phyloP scores from a whole-genome alignment of 805 yeast genomes.

The Candida ortonii region DNA sequence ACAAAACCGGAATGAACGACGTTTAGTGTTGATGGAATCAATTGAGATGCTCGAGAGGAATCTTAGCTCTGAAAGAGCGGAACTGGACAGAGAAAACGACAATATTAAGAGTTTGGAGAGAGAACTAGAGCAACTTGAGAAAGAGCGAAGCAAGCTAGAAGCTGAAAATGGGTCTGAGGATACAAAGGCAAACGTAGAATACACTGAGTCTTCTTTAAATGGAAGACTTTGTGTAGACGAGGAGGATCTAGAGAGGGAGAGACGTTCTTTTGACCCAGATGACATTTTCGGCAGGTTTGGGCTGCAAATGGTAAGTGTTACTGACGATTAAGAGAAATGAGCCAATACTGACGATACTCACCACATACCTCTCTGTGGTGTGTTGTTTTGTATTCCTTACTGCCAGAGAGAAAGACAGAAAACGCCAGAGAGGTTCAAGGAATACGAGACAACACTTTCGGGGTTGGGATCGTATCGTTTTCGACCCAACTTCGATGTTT shows the following conservation, averaged over 20 bases:
- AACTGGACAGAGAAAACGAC: conserved; percentile 10
- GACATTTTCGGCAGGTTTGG: conserved; percentile 8
- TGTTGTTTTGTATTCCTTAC: conserved; percentile 4
- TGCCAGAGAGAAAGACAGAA: conserved; percentile 6
- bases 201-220: conserved; percentile 7
- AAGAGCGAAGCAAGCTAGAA: conserved; percentile 2
- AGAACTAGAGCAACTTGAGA: conserved; percentile 7
- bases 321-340: too few relatives aligned
- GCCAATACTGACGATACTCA: too few relatives aligned
- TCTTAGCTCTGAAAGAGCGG: conserved; percentile 9
- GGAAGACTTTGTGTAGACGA: conserved; percentile 12
- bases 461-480: conserved; percentile 18
- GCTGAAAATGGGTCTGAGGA: conserved; percentile 2
- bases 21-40: conserved; percentile 14
- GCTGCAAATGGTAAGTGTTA: conserved; percentile 10
- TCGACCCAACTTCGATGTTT: conserved; percentile 17
- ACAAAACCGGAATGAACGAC: conserved; percentile 8
- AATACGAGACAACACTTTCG: conserved; percentile 13
- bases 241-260: not conserved
- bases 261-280: not conserved
- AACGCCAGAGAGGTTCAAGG: conserved; percentile 11
- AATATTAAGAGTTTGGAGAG: conserved; percentile 11
- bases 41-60: conserved; percentile 10
- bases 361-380: not conserved
- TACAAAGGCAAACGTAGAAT: not conserved